Conservation (phyloP, 1,284 basidiomycete genomes). For the Sutorius eximius region DNA sequence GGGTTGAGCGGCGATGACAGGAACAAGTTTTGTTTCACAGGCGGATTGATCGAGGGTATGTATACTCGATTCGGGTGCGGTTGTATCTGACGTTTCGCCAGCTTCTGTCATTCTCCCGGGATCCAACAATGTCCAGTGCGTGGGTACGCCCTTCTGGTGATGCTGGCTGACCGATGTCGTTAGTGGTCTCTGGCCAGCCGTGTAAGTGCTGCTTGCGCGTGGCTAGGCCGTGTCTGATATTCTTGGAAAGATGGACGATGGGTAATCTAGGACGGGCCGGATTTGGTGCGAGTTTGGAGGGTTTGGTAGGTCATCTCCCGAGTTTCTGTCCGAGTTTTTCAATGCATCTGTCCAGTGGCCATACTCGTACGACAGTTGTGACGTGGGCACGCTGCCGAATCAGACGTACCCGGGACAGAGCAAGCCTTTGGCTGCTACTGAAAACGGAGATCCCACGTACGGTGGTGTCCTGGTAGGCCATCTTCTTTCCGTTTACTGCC, state of each 20-base stretch:
- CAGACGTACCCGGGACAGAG: slow-evolving; percentile 62
- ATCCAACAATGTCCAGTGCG: slow-evolving; percentile 49
- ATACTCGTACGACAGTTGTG: slow-evolving; percentile 77
- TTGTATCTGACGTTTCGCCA: slow-evolving; percentile 21
- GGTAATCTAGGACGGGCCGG: slow-evolving; percentile 79
- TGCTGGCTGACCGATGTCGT: slow-evolving; percentile 8
- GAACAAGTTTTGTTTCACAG: slow-evolving; percentile 83
- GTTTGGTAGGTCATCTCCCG: slow-evolving; percentile 38
- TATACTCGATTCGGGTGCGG: slow-evolving; percentile 31
- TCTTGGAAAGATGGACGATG: slow-evolving; percentile 63
- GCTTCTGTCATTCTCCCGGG: slow-evolving; percentile 62
- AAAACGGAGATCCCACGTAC: slow-evolving; percentile 44
- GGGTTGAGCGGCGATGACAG: slow-evolving; percentile 40
- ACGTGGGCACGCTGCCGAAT: slow-evolving; percentile 82
- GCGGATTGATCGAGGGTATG: slow-evolving; percentile 66
- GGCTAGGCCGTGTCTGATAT: slow-evolving; percentile 1
- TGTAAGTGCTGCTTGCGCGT: slow-evolving; percentile 38
- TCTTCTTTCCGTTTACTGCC: slow-evolving; percentile 1
- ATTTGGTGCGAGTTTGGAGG: slow-evolving; percentile 69
- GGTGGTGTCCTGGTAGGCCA: slow-evolving; percentile 40
- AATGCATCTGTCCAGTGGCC: slow-evolving; percentile 44
- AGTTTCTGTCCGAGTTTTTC: not conserved
- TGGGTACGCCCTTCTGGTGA: slow-evolving; percentile 2
- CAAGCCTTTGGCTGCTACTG: slow-evolving; percentile 47
- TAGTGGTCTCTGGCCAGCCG: slow-evolving; percentile 73